A percentile compares a stretch with the other conserved stretches of the same genome.
Evolutionary conservation across 257 asterid species (phyloP).

Genomic region (Anisodus acutangulus): DNA sequence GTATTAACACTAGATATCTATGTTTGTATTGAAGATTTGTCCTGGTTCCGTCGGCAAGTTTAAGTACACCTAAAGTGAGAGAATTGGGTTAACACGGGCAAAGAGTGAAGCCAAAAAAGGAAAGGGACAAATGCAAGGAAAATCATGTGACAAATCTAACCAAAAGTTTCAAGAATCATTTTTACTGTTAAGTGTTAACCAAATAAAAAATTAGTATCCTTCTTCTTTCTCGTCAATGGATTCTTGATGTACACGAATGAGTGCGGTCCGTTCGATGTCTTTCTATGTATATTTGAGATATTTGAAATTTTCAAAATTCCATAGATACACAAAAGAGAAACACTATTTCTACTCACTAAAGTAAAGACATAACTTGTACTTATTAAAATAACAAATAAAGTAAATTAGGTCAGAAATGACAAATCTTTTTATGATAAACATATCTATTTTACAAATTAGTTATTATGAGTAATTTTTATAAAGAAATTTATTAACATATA

Average conservation of each 20-base stretch:
- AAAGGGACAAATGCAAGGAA: neutral
- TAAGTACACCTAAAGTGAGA: neutral
- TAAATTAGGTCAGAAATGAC: too few species aligned
- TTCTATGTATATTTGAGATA: too few species aligned
- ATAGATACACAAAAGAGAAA: too few species aligned
- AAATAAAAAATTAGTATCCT: neutral
- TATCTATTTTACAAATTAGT: too few species aligned
- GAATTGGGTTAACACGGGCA: slow-evolving; percentile 21
- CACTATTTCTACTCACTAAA: too few species aligned
- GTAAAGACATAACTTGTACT: too few species aligned
- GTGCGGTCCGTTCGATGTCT: neutral
- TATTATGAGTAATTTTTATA: too few species aligned
- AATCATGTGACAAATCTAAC: neutral
- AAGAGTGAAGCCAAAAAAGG: neutral
- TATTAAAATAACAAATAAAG: too few species aligned
- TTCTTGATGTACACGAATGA: too few species aligned
- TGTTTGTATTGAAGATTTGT: neutral
- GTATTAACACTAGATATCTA: neutral
- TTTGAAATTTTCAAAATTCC: neutral
- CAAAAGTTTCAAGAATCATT: neutral
- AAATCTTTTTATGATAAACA: too few species aligned
- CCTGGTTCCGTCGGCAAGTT: neutral
- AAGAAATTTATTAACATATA: too few species aligned
- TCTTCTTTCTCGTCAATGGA: neutral
- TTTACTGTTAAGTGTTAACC: too few species aligned